Evolutionary conservation across 2,329 filamentous ascomycete genomes (phyloP), one percentile per base, ranked within the genome.

Genomic region (Acrodontium crateriforme): DNA sequence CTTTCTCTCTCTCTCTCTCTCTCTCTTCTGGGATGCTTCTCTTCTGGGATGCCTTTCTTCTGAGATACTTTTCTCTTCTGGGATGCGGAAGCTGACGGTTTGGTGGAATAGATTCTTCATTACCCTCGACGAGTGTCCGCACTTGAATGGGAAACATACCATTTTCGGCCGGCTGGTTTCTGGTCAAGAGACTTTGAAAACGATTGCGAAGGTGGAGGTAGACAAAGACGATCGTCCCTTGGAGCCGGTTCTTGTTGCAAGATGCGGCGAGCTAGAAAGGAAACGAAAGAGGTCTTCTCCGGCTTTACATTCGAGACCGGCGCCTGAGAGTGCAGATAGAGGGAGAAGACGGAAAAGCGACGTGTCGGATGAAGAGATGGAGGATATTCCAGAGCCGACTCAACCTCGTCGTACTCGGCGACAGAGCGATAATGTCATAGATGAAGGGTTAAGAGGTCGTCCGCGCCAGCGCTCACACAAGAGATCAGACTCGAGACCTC

Each of bases 91-190:
- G 24, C 34, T 38, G 29, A 40, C 33, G 3, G 21, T 9, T 20
- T 11, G 23, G n/a, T n/a, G n/a, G n/a, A n/a, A n/a, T 27, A 54
- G 48, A 34, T 58, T 59, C 45, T 59, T 59, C 47, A 50, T 59
- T 28, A 59, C 55, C 9, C 42, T 59, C 14, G 50, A 51, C 13
- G 39, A 49, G 12, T 55, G 51, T 34, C 40, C 44, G 7, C 56
- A 59, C 32, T 38, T 59, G 31, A 56, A 56, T 29, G 47, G 41
- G 12, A 58, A 58, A 39, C 56, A 59, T 39, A 58, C 56, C 15
- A 47, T 58, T 22, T 58, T 59, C 26, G 56, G 54, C 10, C 45
- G 44, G 24, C 17, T 59, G 4, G 49, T 58, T 2, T 41, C 47
- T 2, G 55, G 53, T n/a, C 37, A 56, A 28, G 42, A 53, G 12